Conservation (phyloP, 2,329 filamentous ascomycete species). For the Pezicula radicicola region DNA sequence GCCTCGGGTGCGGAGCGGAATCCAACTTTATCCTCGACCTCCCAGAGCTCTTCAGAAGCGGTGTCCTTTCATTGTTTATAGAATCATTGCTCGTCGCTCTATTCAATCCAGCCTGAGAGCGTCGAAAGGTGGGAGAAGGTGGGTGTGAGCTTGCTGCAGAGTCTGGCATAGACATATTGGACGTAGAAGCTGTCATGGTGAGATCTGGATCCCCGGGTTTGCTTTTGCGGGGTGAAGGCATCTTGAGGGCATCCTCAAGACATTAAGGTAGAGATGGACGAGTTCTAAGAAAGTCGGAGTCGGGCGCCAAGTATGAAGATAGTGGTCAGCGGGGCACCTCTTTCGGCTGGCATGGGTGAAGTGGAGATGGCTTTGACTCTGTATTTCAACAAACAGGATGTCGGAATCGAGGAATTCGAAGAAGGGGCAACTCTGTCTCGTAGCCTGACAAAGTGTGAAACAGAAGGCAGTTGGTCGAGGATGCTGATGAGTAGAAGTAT, state of each 20-base stretch:
- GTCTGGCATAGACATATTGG: constrained; percentile 7
- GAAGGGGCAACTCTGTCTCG: too few species aligned
- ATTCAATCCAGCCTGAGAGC: constrained; percentile 7
- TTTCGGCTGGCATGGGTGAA: not conserved
- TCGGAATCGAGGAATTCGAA: too few species aligned
- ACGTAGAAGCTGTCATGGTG: not conserved
- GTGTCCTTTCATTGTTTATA: constrained; percentile 24
- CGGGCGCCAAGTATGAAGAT: constrained; percentile 4
- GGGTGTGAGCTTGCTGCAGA: constrained; percentile 17
- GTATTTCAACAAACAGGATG: too few species aligned
- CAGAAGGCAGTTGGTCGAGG: too few species aligned
- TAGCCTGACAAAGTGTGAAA: too few species aligned
- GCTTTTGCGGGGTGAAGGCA: constrained; percentile 6
- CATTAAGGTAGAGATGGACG: not conserved
- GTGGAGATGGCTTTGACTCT: too few species aligned
- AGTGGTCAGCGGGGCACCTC: constrained; percentile 1
- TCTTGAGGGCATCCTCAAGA: not conserved
- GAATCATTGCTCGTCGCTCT: constrained; percentile 15
- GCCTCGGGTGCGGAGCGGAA: constrained; percentile 10
- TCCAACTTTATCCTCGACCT: constrained; percentile 24
- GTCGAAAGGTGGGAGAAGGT: constrained; percentile 12
- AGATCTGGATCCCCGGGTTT: constrained; percentile 8
- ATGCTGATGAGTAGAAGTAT: too few species aligned
- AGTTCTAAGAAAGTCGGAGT: not conserved
- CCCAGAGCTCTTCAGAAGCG: constrained; percentile 19